Conservation (phyloP, 176 grass and related monocot genomes). For the Miscanthus lutarioriparius region DNA sequence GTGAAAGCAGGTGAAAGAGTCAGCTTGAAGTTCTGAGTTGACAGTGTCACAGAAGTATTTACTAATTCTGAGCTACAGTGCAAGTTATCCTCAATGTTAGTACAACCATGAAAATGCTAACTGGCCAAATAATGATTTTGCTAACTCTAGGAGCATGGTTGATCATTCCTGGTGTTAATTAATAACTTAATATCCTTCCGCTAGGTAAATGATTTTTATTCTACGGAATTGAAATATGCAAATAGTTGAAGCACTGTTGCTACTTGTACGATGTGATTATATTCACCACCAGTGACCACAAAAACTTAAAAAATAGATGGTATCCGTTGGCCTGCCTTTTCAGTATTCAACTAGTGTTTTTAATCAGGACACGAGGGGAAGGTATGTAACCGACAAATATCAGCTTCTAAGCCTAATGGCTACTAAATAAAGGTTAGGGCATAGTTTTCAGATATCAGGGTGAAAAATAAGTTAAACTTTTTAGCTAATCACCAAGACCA, state of each 20-base stretch:
- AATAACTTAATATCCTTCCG: background rate
- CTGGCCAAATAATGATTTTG: background rate
- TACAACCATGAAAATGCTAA: background rate
- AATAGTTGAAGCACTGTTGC: background rate
- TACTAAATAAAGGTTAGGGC: background rate
- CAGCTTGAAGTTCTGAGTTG: background rate
- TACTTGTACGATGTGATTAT: background rate
- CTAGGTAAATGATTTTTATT: background rate
- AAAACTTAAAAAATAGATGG: background rate
- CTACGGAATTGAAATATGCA: background rate
- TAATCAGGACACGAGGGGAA: background rate
- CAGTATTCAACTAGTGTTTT: background rate
- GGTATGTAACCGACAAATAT: background rate
- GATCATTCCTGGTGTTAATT: background rate
- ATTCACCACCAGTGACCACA: background rate
- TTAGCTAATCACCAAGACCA: background rate
- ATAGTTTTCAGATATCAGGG: background rate
- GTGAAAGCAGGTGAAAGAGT: background rate
- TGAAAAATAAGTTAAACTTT: background rate
- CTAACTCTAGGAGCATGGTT: background rate
- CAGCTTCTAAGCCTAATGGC: background rate
- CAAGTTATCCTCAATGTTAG: constrained; percentile 1
- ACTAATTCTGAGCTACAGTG: background rate
- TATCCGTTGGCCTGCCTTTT: background rate
- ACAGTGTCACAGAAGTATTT: background rate